Conservation (phyloP, 2,329 filamentous ascomycete genomes). For the Trichoderma lentiforme region DNA sequence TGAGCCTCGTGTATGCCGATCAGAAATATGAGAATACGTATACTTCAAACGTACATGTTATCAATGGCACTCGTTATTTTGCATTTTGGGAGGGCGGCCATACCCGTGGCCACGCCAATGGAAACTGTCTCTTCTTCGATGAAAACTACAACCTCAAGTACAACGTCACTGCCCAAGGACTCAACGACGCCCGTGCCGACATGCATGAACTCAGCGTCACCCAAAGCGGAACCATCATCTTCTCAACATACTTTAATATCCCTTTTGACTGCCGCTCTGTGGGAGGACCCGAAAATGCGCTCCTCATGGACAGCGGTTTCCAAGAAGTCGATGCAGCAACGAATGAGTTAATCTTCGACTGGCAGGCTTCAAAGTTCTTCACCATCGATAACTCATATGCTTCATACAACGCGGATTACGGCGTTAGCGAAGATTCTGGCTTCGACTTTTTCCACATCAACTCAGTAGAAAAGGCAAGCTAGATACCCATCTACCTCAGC, state of each 20-base stretch:
- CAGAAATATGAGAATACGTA: not conserved
- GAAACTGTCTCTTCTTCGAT: conserved; percentile 11
- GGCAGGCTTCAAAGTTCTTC: not conserved
- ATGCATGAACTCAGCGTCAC: conserved; percentile 11
- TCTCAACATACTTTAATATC: conserved; percentile 4
- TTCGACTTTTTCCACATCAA: conserved; percentile 13
- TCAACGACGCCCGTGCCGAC: conserved; percentile 31
- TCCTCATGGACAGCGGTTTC: conserved; percentile 9
- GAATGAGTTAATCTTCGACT: not conserved
- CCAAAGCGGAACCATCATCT: not conserved
- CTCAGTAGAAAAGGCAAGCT: not conserved
- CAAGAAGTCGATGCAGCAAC: not conserved
- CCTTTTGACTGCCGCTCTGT: not conserved
- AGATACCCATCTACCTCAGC: not conserved
- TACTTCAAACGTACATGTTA: not conserved
- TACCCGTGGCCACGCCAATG: not conserved
- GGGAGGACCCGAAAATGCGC: not conserved
- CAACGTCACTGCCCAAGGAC: conserved; percentile 35
- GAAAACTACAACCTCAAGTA: not conserved
- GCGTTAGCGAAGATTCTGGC: not conserved
- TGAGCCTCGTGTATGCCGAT: conserved; percentile 4
- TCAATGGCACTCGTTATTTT: not conserved
- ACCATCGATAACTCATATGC: not conserved
- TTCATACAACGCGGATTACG: not conserved
- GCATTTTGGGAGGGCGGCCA: conserved; percentile 5